Base-by-base conservation (phyloP, 1,284 basidiomycete genomes). In the Meira nashicola region DNA sequence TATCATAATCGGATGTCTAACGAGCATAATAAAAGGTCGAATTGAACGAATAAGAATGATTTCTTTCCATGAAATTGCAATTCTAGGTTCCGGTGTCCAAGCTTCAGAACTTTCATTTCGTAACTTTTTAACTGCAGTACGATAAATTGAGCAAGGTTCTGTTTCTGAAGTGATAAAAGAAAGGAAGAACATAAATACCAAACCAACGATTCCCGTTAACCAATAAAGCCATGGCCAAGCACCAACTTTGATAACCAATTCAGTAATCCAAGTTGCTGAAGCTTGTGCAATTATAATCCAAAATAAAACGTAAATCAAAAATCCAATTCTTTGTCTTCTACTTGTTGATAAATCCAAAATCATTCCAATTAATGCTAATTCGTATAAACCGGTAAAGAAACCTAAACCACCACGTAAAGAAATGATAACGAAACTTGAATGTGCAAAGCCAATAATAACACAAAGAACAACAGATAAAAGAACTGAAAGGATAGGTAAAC, bases 191-290 rank as follows among this genome's bases (percentile, higher is more conserved):
- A 33, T 33, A 37, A 12, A 53, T 37, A 63, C 61, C 1, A 58
- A 61, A 15, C 64, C 58, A 8, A 61, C 58, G 44, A 68, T 64
- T 8, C 63, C 53, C 15, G 59, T 61, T 39, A 62, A 33, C 68
- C 68, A 70, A 55, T 65, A 68, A 7, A 62, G 68, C 68, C 68
- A 70, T 0, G 61, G 21, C 68, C 65, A 69, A 28, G 39, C 37
- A 37, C 59, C 17, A 8, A 63, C 33, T 40, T 53, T 17, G 8
- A 68, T 43, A 0, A 68, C 40, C 2, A 64, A 43, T 54, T 55
- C 57, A 0, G 67, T 63, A 59, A 70, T 69, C 68, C 68, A 70
- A 2, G 68, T 64, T 4, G 67, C 68, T 1, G 62, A 23, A 4
- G 64, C 25, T 43, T 70, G 67, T 0, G 62, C 67, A 1, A 49